Base-by-base conservation (phyloP, 2,329 filamentous ascomycete genomes). In the Cadophora sp. region DNA sequence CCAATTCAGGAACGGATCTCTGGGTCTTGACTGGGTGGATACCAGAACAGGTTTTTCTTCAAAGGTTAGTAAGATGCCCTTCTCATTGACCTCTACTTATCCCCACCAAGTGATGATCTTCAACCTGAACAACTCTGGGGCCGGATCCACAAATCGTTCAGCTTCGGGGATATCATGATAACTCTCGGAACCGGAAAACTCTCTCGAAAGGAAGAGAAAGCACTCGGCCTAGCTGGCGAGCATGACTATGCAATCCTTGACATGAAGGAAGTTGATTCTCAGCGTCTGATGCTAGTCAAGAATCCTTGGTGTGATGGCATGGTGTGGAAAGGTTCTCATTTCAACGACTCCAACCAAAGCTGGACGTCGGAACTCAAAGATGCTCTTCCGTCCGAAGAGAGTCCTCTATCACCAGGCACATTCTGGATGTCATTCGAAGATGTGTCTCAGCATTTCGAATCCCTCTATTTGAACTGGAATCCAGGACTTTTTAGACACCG, bases 401-500 rank as follows among this genome's bases (percentile, higher is more conserved):
- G 63, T 3, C 22, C 58, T 45, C 74, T 79, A 22, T 78, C 80
- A 33, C 89, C 91, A 0, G 93, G 94, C n/a, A 93, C 91, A 0
- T 96, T 97, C 76, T 98, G 96, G 95, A 96, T 98, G 80, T 89
- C 90, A 27, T 88, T 96, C 33, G 92, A 97, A 72, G 92, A 94
- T 71, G 89, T 97, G 4, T 86, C 93, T 43, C 94, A 97, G 74
- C 90, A 97, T 76, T 99, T 97, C 70, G 94, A 98, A 77, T 97
- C 94, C 20, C 87, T 99, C 72, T 99, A 98, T 78, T 83, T 99
- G 64, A 99, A 98, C 79, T 99, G 96, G 96, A 97, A 97, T 71
- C 94, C 96, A 0, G 85, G 86, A 0, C 82, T 97, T 0, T 99
- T 99, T 79, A 82, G 83, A 1, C 82, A 91, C 76, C 89, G 94